These are phyloP conservation scores for Rhizophagus sp. DNA, from an alignment of 192 early-diverging fungal species.

Conservation along the genomic window DNA sequence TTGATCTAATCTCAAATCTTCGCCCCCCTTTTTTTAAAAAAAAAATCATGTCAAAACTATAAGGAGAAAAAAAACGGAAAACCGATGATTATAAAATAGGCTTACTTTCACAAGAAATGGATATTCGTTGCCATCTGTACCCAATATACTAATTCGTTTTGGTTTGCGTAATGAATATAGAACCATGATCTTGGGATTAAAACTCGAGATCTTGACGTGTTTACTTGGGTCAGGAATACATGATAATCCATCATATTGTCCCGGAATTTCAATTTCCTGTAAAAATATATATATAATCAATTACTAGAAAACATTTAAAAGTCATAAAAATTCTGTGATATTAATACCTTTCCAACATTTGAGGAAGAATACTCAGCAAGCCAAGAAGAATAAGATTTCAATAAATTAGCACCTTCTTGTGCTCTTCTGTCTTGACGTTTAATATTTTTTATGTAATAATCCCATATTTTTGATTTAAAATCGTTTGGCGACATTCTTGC, in stretches of 20 bases:
- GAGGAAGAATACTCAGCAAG: slow-evolving; percentile 33
- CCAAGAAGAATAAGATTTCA: slow-evolving; percentile 73
- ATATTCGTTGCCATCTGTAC: slow-evolving; percentile 74
- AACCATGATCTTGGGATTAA: slow-evolving; percentile 63
- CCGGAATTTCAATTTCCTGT: slow-evolving; percentile 71
- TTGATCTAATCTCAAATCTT: slow-evolving; percentile 79
- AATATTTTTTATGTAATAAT: slow-evolving; percentile 49
- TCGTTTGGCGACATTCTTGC: slow-evolving; percentile 43
- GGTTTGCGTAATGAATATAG: slow-evolving; percentile 74
- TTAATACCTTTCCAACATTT: background rate
- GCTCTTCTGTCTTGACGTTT: slow-evolving; percentile 38
- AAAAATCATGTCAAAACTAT: background rate
- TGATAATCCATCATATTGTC: slow-evolving; percentile 63
- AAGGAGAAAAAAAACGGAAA: background rate
- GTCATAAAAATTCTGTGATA: background rate
- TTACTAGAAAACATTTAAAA: background rate
- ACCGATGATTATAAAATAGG: slow-evolving; percentile 4
- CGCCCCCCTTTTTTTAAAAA: slow-evolving; percentile 61
- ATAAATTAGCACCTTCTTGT: slow-evolving; percentile 39
- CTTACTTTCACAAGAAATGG: slow-evolving; percentile 74
- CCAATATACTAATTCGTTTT: slow-evolving; percentile 68
- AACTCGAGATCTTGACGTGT: slow-evolving; percentile 62
- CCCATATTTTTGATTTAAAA: slow-evolving; percentile 42
- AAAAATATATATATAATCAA: background rate
- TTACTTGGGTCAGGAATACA: slow-evolving; percentile 53